A percentile compares a stretch with the other conserved stretches of the same genome.
Conservation (phyloP, 2,329 filamentous ascomycete species). For the Tolypocladium cylindrosporum region DNA sequence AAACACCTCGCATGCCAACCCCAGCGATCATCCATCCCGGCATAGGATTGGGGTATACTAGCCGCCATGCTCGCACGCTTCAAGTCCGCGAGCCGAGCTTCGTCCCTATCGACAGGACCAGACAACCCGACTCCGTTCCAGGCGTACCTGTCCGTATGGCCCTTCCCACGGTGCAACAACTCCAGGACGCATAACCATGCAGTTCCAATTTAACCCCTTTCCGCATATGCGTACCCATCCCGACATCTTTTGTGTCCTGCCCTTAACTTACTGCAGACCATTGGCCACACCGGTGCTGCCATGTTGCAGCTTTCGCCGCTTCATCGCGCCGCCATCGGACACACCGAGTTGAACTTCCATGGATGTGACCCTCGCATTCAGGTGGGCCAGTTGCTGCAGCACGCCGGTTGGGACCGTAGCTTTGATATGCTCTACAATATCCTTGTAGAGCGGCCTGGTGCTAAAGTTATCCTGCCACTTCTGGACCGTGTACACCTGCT, state of each 20-base stretch:
- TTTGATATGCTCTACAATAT: slow-evolving; percentile 28
- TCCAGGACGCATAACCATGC: background rate
- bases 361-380: slow-evolving; percentile 9
- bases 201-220: background rate
- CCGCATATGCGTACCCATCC: background rate
- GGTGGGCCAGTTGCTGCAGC: slow-evolving; percentile 7
- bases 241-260: no score
- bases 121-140: background rate
- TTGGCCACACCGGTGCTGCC: background rate
- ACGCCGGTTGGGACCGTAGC: slow-evolving; percentile 12
- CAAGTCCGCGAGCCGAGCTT: background rate
- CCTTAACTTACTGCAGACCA: background rate
- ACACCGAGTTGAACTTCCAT: slow-evolving; percentile 8
- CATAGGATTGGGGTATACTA: background rate
- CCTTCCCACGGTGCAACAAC: background rate
- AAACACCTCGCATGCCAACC: background rate
- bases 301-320: slow-evolving; percentile 4
- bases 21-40: background rate
- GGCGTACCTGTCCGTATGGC: background rate
- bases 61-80: background rate
- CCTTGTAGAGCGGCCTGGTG: slow-evolving; percentile 29
- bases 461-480: slow-evolving; percentile 38
- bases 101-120: background rate
- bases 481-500: slow-evolving; percentile 30
- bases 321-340: background rate